These are phyloP conservation scores for Panicum hallii DNA, from an alignment of 202 grass and related monocot species.

Conservation along the genomic window DNA sequence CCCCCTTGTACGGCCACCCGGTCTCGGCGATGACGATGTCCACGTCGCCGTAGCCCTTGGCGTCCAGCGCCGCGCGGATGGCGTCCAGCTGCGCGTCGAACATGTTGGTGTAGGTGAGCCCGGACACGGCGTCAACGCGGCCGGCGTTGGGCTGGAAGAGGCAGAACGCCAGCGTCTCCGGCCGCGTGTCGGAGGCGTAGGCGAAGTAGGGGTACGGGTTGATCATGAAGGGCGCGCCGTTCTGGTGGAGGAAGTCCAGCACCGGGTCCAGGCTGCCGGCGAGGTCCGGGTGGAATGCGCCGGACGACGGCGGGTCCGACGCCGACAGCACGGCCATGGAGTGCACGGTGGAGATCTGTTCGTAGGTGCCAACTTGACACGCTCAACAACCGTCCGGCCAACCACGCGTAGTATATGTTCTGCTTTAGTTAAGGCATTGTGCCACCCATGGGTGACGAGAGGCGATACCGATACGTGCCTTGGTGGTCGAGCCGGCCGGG, in stretches of 20 bases:
- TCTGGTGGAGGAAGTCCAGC: conserved; percentile 80
- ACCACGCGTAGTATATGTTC: background rate
- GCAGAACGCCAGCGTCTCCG: conserved; percentile 95
- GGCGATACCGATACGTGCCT: conserved; percentile 46
- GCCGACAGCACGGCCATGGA: conserved; percentile 89
- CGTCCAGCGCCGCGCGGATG: conserved; percentile 74
- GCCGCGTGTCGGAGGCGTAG: conserved; percentile 78
- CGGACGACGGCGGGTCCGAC: conserved; percentile 93
- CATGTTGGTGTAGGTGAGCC: conserved; percentile 95
- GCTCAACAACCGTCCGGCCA: conserved; percentile 12
- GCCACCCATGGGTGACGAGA: background rate
- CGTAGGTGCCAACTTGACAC: background rate
- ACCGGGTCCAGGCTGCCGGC: conserved; percentile 65
- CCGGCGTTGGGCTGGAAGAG: conserved; percentile 93
- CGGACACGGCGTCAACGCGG: conserved; percentile 68
- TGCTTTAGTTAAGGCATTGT: conserved; percentile 7
- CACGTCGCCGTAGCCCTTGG: conserved; percentile 65
- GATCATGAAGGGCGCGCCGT: conserved; percentile 92
- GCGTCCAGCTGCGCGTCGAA: conserved; percentile 98
- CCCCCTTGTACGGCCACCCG: conserved; percentile 95
- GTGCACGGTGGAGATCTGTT: conserved; percentile 85
- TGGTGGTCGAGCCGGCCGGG: conserved; percentile 54
- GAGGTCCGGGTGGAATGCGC: conserved; percentile 80
- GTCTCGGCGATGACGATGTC: conserved; percentile 96
- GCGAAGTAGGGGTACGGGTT: conserved; percentile 99